Conservation (phyloP, 257 asterid genomes). For the Plantago ovata region DNA sequence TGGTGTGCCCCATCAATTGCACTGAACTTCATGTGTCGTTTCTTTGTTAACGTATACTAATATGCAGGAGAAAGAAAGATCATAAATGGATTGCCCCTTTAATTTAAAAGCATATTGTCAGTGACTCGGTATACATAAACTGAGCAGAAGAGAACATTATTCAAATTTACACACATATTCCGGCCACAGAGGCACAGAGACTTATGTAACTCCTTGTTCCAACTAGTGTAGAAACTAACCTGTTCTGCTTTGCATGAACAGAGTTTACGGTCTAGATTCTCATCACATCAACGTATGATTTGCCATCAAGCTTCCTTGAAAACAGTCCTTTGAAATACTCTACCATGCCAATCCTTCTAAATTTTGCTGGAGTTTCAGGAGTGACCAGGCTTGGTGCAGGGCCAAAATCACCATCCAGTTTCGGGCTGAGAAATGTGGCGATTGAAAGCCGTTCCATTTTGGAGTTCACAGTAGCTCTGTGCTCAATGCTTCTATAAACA, state of each 20-base stretch:
- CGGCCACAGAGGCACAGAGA: no score
- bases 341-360: conserved; percentile 23
- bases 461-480: conserved; percentile 36
- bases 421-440: conserved; percentile 36
- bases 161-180: no score
- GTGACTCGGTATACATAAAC: no score
- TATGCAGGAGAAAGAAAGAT: no score
- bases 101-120: no score
- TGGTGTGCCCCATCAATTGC: no score
- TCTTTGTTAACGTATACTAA: no score
- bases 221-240: neutral
- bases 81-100: no score
- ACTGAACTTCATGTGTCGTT: no score
- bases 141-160: no score
- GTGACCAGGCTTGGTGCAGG: conserved; percentile 41
- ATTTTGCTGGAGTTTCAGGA: conserved; percentile 36
- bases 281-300: conserved; percentile 40
- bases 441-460: conserved; percentile 43
- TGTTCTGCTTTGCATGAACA: neutral
- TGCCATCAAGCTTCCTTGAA: conserved; percentile 41
- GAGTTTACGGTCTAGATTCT: conserved; percentile 20
- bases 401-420: conserved; percentile 21
- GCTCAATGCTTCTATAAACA: conserved; percentile 44
- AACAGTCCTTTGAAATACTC: conserved; percentile 32
- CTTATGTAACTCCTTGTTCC: neutral